Evolutionary conservation across 306 rosid species (phyloP).

Genomic region (Dalbergia cultrata): DNA sequence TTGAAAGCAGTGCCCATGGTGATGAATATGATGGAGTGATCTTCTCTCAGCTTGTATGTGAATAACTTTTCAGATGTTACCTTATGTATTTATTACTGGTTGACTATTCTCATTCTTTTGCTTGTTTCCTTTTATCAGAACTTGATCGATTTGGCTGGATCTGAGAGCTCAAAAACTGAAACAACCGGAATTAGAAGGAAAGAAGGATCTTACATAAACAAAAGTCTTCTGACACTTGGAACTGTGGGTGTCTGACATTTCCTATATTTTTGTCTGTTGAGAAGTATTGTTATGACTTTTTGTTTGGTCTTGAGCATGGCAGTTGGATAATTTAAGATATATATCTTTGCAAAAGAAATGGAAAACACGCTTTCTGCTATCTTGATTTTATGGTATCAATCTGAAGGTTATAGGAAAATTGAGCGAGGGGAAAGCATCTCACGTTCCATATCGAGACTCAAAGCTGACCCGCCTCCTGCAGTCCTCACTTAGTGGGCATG

Average conservation of each 20-base stretch:
- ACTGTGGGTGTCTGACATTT: constrained; percentile 70
- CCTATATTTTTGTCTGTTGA: constrained; percentile 26
- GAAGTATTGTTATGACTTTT: constrained; percentile 39
- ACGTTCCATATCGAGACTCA: constrained; percentile 98
- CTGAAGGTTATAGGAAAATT: constrained; percentile 94
- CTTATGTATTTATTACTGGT: constrained; percentile 28
- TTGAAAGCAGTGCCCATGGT: constrained; percentile 96
- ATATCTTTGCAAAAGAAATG: constrained; percentile 27
- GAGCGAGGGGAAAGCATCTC: constrained; percentile 99
- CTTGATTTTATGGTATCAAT: constrained; percentile 58
- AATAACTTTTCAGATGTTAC: constrained; percentile 34
- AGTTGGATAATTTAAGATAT: constrained; percentile 30
- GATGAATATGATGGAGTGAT: constrained; percentile 98
- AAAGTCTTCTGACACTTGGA: constrained; percentile 99
- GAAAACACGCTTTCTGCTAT: constrained; percentile 14
- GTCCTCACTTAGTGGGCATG: constrained; percentile 94
- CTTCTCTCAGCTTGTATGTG: constrained; percentile 98
- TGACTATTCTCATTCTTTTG: constrained; percentile 35
- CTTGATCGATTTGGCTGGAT: constrained; percentile 98
- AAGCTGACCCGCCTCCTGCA: constrained; percentile 99
- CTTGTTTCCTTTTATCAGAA: constrained; percentile 61
- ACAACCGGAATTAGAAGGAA: constrained; percentile 97
- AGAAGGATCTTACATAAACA: constrained; percentile 99
- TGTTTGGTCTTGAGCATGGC: background rate
- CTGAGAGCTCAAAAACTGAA: constrained; percentile 98